A percentile compares a stretch with the other conserved stretches of the same genome.
phyloP scores from a whole-genome alignment of 148 eudicot genomes.

The Cornus florida region DNA sequence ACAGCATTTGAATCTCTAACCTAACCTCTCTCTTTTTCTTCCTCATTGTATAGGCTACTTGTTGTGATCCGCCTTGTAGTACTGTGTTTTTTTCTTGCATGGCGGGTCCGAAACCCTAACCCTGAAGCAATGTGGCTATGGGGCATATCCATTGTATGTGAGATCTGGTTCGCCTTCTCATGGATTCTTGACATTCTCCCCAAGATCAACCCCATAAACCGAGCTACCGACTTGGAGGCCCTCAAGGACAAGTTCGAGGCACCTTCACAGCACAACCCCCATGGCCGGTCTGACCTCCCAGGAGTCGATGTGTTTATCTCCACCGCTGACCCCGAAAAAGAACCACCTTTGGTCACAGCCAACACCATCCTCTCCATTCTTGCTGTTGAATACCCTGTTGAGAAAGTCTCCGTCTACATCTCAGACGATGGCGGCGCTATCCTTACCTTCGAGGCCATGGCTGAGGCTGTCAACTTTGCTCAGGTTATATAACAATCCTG shows the following conservation, averaged over 20 bases:
- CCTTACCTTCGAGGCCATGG: constrained; percentile 94
- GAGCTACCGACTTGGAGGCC: constrained; percentile 69
- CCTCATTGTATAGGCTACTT: constrained; percentile 43
- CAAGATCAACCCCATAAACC: constrained; percentile 81
- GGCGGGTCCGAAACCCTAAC: constrained; percentile 71
- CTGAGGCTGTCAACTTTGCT: constrained; percentile 79
- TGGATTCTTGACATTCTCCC: constrained; percentile 93
- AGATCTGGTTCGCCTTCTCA: constrained; percentile 87
- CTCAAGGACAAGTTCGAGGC: constrained; percentile 73
- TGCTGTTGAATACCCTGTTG: constrained; percentile 82
- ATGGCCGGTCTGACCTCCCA: constrained; percentile 85
- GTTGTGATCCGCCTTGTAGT: constrained; percentile 62
- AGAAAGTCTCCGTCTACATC: constrained; percentile 70
- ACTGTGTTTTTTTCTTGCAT: constrained; percentile 48
- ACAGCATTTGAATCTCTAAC: background rate
- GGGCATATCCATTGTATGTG: constrained; percentile 74
- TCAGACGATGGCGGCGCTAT: constrained; percentile 92
- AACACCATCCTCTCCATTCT: constrained; percentile 81
- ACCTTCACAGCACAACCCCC: constrained; percentile 55
- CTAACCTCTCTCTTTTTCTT: background rate
- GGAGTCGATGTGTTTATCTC: constrained; percentile 82
- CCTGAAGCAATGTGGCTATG: constrained; percentile 81
- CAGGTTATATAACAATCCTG: constrained; percentile 26
- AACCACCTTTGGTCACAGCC: constrained; percentile 87
- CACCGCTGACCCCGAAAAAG: constrained; percentile 90